Percentiles rank a stretch among this genome's conserved stretches.
Evolutionary conservation across 1,284 basidiomycete genomes (phyloP).

Genomic region (Ustilago vetiveriae): DNA sequence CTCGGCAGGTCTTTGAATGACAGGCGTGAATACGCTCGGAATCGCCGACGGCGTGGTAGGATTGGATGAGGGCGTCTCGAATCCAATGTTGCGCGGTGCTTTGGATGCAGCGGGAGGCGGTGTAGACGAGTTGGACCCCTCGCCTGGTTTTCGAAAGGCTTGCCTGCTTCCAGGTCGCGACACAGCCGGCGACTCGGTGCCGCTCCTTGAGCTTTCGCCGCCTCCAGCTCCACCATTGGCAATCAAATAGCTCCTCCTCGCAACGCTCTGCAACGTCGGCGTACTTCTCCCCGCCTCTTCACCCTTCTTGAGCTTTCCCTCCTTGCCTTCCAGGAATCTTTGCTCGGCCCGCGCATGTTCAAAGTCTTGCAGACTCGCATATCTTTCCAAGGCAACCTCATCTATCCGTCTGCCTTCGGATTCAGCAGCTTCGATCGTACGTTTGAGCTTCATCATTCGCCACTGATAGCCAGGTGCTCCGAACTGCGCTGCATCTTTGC

Average conservation of each 20-base stretch:
- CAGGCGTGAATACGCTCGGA: conserved; percentile 50
- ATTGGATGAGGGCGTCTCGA: conserved; percentile 37
- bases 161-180: conserved; percentile 39
- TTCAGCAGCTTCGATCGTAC: conserved; percentile 87
- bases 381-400: conserved; percentile 80
- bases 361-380: conserved; percentile 76
- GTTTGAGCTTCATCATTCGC: conserved; percentile 95
- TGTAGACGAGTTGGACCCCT: conserved; percentile 32
- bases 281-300: conserved; percentile 68
- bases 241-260: conserved; percentile 41
- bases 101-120: conserved; percentile 17
- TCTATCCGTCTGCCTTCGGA: conserved; percentile 79
- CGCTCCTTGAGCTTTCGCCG: conserved; percentile 5
- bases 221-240: conserved; percentile 14
- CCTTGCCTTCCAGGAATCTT: conserved; percentile 80
- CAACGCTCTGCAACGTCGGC: conserved; percentile 50
- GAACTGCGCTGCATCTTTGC: conserved; percentile 61
- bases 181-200: conserved; percentile 2
- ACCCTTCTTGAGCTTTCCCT: conserved; percentile 69
- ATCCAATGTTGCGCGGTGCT: conserved; percentile 35
- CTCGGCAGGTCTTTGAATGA: conserved; percentile 10
- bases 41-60: conserved; percentile 43
- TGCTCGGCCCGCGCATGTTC: conserved; percentile 87
- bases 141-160: conserved; percentile 54
- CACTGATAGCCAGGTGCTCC: conserved; percentile 91